These are phyloP conservation scores for Volvariella volvacea DNA, from an alignment of 1,284 basidiomycete species.

Conservation along the genomic window DNA sequence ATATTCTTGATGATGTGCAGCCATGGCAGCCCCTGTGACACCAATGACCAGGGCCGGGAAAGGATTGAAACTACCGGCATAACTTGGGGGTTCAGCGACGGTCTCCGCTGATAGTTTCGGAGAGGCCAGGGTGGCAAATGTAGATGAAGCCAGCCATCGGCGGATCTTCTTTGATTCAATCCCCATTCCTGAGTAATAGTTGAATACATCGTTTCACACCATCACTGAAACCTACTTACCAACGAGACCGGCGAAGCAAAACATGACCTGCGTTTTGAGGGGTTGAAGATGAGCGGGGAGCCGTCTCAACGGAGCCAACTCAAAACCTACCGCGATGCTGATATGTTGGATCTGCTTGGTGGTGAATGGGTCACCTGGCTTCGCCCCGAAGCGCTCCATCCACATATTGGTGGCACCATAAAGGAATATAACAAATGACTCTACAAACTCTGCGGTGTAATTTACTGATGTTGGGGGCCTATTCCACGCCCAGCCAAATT, in stretches of 20 bases:
- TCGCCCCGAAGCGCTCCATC: conserved; percentile 92
- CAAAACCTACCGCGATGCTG: conserved; percentile 70
- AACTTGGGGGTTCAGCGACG: conserved; percentile 62
- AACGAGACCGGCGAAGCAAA: conserved; percentile 89
- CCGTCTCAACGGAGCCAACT: neutral
- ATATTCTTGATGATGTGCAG: conserved; percentile 90
- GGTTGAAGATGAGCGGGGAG: neutral
- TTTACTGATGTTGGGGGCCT: conserved; percentile 41
- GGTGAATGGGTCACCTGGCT: conserved; percentile 78
- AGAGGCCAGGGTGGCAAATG: conserved; percentile 36
- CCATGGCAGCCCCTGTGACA: conserved; percentile 92
- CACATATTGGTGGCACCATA: conserved; percentile 93
- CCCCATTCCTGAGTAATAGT: conserved; percentile 47
- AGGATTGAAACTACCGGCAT: conserved; percentile 84
- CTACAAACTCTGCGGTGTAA: conserved; percentile 81
- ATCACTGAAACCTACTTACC: conserved; percentile 44
- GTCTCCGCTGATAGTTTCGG: conserved; percentile 30
- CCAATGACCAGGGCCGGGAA: conserved; percentile 93
- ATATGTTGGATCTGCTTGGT: conserved; percentile 96
- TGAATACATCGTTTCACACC: too few relatives aligned
- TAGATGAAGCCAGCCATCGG: conserved; percentile 58
- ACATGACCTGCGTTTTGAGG: conserved; percentile 66
- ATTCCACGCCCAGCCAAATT: conserved; percentile 97
- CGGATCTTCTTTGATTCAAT: conserved; percentile 77
- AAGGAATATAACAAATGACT: conserved; percentile 81